Percentiles rank a stretch among this genome's conserved stretches.
These are phyloP conservation scores for Arthrobotrys pseudoclavata DNA, from an alignment of 2,329 filamentous ascomycete genomes.

Conservation along the genomic window DNA sequence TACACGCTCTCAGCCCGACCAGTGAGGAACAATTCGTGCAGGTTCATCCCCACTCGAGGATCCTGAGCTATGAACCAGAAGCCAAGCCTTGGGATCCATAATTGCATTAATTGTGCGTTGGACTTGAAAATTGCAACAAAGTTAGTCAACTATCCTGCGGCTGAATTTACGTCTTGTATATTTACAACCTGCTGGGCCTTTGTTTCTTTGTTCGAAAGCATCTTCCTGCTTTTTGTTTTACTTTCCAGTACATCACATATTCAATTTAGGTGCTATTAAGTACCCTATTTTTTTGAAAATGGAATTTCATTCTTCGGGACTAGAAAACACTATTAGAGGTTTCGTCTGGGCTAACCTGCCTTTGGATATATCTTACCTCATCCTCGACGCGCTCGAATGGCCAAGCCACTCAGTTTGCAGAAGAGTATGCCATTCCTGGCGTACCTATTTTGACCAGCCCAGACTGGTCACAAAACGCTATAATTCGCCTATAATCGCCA, in stretches of 20 bases:
- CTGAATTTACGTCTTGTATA: no score
- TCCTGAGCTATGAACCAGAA: no score
- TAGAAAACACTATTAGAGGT: not conserved
- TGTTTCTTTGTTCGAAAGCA: not conserved
- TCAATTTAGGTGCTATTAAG: no score
- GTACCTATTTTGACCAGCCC: slow-evolving; percentile 30
- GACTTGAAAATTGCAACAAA: not conserved
- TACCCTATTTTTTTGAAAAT: not conserved
- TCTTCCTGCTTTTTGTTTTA: no score
- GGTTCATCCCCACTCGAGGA: no score
- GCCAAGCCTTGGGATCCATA: no score
- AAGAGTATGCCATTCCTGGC: slow-evolving; percentile 39
- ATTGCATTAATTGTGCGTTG: no score
- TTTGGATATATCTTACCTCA: slow-evolving; percentile 31
- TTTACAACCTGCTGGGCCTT: no score
- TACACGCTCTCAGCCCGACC: no score
- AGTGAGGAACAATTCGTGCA: no score
- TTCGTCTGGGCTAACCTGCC: slow-evolving; percentile 38
- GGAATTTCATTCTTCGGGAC: not conserved
- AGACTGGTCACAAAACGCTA: slow-evolving; percentile 21
- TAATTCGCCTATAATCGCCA: not conserved
- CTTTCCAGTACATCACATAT: no score
- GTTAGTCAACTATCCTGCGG: not conserved
- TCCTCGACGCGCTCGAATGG: slow-evolving; percentile 45
- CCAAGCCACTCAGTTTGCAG: slow-evolving; percentile 29